These are phyloP conservation scores for Pseudocercospora fuligena DNA, from an alignment of 2,329 filamentous ascomycete genomes.

Conservation along the genomic window DNA sequence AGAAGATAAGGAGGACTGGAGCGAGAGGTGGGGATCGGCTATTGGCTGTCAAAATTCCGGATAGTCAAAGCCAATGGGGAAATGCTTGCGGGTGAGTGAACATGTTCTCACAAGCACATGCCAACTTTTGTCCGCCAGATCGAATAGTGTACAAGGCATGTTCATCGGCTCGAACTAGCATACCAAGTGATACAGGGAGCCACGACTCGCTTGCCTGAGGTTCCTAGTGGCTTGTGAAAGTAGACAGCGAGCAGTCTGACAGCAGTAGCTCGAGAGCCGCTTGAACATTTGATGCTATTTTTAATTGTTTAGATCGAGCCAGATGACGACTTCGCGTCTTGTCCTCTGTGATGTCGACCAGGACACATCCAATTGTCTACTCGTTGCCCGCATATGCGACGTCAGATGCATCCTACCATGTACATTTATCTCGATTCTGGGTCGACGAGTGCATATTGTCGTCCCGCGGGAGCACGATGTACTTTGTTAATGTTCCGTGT, in stretches of 20 bases:
- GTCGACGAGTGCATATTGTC: background rate
- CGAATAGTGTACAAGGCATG: background rate
- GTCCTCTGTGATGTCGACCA: background rate
- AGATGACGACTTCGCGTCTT: background rate
- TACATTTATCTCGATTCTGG: background rate
- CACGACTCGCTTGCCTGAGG: background rate
- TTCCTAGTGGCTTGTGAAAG: background rate
- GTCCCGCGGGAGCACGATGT: background rate
- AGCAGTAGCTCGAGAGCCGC: background rate
- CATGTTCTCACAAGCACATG: conserved; percentile 1
- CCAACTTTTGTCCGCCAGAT: background rate
- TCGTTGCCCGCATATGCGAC: background rate
- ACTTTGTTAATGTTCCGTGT: background rate
- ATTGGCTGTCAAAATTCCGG: background rate
- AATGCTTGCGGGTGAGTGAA: conserved; percentile 1
- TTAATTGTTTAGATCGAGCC: background rate
- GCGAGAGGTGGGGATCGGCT: background rate
- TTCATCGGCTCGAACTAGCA: background rate
- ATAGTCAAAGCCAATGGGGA: background rate
- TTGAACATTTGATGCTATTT: conserved; percentile 8
- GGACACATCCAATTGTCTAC: background rate
- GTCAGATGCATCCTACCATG: conserved; percentile 1
- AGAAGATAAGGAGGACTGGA: background rate
- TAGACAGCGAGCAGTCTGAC: background rate
- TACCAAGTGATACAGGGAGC: background rate